phyloP scores from a whole-genome alignment of 139 green algal genomes.

The Picochlorum sp. region DNA sequence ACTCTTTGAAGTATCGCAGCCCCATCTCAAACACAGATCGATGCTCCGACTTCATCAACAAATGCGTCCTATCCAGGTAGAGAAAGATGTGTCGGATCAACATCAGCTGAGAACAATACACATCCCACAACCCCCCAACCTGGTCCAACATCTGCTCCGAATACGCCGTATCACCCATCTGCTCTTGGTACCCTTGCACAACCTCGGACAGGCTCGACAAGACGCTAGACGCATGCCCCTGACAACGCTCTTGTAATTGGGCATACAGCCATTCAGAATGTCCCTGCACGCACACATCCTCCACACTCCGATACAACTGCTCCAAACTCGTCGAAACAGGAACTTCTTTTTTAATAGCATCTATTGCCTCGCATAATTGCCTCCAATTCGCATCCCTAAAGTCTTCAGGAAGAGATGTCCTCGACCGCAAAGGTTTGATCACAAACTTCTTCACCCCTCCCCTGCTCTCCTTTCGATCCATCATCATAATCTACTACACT shows the following conservation, averaged over 20 bases:
- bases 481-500: background rate
- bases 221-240: slow-evolving; percentile 50
- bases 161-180: too few relatives aligned
- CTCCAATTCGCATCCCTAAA: slow-evolving; percentile 83
- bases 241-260: slow-evolving; percentile 62
- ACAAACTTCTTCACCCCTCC: slow-evolving; percentile 50
- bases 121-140: slow-evolving; percentile 58
- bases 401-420: slow-evolving; percentile 75
- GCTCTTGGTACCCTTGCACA: too few relatives aligned
- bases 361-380: slow-evolving; percentile 71
- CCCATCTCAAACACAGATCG: slow-evolving; percentile 92
- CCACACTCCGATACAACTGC: slow-evolving; percentile 88
- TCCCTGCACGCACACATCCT: slow-evolving; percentile 92
- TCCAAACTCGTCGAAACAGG: slow-evolving; percentile 73
- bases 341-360: slow-evolving; percentile 72
- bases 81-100: slow-evolving; percentile 91
- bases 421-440: slow-evolving; percentile 74
- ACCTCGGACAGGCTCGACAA: too few relatives aligned
- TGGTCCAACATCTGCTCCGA: slow-evolving; percentile 64
- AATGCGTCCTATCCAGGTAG: slow-evolving; percentile 91
- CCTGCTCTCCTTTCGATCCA: background rate
- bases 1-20: slow-evolving; percentile 68
- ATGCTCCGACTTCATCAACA: slow-evolving; percentile 46
- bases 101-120: slow-evolving; percentile 78
- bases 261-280: slow-evolving; percentile 72